Percentiles rank a stretch among this genome's conserved stretches.
phyloP scores from a whole-genome alignment of 192 early-diverging fungal species.

The Haplosporangium gracile region DNA sequence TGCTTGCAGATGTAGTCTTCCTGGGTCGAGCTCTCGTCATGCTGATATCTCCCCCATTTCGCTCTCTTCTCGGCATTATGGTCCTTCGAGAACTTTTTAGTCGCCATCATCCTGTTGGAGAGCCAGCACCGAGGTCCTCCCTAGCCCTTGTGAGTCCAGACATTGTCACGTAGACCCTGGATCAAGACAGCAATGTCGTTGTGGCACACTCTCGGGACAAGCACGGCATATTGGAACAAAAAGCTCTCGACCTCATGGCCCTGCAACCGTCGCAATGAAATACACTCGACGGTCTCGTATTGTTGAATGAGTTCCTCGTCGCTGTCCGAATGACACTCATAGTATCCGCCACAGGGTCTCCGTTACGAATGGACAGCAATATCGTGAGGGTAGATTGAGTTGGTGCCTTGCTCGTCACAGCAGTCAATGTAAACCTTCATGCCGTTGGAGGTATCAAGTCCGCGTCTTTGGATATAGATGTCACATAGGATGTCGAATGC shows the following conservation, averaged over 20 bases:
- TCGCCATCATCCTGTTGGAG: not conserved
- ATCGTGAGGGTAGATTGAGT: too few species aligned
- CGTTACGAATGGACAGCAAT: too few species aligned
- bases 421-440: not conserved
- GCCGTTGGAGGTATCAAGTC: not conserved
- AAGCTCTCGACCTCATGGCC: not conserved
- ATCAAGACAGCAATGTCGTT: constrained; percentile 26
- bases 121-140: not conserved
- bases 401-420: not conserved
- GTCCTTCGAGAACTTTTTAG: not conserved
- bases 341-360: too few species aligned
- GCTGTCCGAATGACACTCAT: too few species aligned
- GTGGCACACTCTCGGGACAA: not conserved
- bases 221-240: constrained; percentile 1
- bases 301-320: too few species aligned
- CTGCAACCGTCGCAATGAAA: not conserved
- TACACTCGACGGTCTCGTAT: not conserved
- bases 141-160: not conserved
- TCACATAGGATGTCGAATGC: not conserved
- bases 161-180: not conserved
- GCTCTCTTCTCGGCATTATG: not conserved
- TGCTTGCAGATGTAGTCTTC: too few species aligned
- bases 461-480: not conserved
- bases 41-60: not conserved
- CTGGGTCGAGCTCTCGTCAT: not conserved